Percentiles rank a stretch among this genome's conserved stretches.
Conservation (phyloP, 306 rosid genomes). For the Ceratonia siliqua region DNA sequence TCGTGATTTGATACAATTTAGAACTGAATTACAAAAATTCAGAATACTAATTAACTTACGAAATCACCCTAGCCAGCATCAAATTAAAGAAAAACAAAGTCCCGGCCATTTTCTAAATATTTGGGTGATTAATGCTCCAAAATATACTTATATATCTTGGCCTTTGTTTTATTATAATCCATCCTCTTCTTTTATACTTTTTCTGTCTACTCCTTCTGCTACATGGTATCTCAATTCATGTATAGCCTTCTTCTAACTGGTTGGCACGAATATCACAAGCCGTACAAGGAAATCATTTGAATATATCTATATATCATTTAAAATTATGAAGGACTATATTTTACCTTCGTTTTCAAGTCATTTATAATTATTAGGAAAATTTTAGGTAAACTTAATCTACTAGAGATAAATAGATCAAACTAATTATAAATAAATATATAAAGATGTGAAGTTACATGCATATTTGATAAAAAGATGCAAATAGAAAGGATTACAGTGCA, state of each 20-base stretch:
- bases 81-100: too few relatives aligned
- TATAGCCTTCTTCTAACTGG: conserved; percentile 17
- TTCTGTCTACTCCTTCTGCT: conserved; percentile 28
- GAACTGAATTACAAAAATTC: too few relatives aligned
- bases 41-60: too few relatives aligned
- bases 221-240: conserved; percentile 36
- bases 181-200: conserved; percentile 5
- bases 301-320: not conserved
- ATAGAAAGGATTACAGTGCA: too few relatives aligned
- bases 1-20: too few relatives aligned
- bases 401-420: too few relatives aligned
- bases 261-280: conserved; percentile 24
- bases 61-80: too few relatives aligned
- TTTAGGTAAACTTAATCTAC: too few relatives aligned
- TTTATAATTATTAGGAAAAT: not conserved
- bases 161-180: not conserved
- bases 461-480: not conserved
- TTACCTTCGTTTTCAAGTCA: not conserved
- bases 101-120: too few relatives aligned
- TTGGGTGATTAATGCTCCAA: conserved; percentile 15
- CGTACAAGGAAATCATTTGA: not conserved
- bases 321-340: not conserved
- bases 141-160: not conserved
- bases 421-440: too few relatives aligned
- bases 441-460: not conserved